These are phyloP conservation scores for Coemansia sp. DNA, from an alignment of 192 early-diverging fungal genomes.

Conservation along the genomic window DNA sequence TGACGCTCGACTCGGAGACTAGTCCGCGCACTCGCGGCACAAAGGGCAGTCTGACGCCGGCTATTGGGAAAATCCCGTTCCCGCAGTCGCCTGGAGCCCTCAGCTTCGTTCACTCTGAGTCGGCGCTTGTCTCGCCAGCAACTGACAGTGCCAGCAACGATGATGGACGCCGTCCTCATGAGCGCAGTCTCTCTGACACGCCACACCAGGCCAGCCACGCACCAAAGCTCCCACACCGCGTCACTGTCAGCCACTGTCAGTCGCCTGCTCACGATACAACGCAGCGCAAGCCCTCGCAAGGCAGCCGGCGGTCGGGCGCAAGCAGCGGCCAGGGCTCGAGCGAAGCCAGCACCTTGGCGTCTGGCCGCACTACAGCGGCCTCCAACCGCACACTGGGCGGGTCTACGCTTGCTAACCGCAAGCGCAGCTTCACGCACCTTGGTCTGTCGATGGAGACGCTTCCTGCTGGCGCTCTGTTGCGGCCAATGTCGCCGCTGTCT, in stretches of 20 bases:
- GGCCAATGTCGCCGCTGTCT: slow-evolving; percentile 9
- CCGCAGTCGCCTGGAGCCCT: slow-evolving; percentile 19
- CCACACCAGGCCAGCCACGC: slow-evolving; percentile 17
- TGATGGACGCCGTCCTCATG: slow-evolving; percentile 21
- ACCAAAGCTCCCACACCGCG: slow-evolving; percentile 31
- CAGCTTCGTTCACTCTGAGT: slow-evolving; percentile 9
- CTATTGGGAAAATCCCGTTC: slow-evolving; percentile 18
- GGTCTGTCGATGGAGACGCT: slow-evolving; percentile 54
- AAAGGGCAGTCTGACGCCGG: slow-evolving; percentile 16
- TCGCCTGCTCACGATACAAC: slow-evolving; percentile 12
- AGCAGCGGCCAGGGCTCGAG: slow-evolving; percentile 19
- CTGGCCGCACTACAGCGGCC: slow-evolving; percentile 15
- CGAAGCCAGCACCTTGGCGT: slow-evolving; percentile 16
- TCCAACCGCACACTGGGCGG: slow-evolving; percentile 32
- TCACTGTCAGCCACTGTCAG: slow-evolving; percentile 45
- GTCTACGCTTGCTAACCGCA: slow-evolving; percentile 47
- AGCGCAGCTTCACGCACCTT: slow-evolving; percentile 56
- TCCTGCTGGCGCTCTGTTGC: slow-evolving; percentile 10
- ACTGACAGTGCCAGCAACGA: slow-evolving; percentile 12
- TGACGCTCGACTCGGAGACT: slow-evolving; percentile 47
- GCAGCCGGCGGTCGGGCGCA: slow-evolving; percentile 38
- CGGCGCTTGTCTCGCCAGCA: slow-evolving; percentile 1
- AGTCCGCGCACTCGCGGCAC: slow-evolving; percentile 23
- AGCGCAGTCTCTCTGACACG: slow-evolving; percentile 49
- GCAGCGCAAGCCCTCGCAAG: slow-evolving; percentile 46